phyloP scores from a whole-genome alignment of 257 asterid species.

The Sherardia arvensis region DNA sequence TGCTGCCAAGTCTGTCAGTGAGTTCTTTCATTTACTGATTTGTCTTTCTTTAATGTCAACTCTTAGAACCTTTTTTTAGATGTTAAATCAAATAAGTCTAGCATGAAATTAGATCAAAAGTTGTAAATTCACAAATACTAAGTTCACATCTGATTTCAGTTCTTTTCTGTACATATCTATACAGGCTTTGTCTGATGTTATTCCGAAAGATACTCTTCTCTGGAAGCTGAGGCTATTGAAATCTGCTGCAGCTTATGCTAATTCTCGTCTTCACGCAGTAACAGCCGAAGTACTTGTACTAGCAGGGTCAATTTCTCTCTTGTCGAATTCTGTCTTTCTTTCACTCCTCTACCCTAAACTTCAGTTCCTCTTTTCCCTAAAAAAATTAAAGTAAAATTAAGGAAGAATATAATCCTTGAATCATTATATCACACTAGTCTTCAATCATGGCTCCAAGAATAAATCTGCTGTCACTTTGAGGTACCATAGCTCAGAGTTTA shows the following conservation, averaged over 20 bases:
- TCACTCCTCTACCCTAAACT: no score
- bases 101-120: background rate
- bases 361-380: no score
- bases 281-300: slow-evolving; percentile 33
- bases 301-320: slow-evolving; percentile 13
- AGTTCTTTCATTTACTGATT: slow-evolving; percentile 14
- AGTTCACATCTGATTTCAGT: background rate
- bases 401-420: no score
- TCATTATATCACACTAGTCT: background rate
- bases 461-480: no score
- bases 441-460: background rate
- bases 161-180: background rate
- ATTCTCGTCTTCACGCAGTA: slow-evolving; percentile 33
- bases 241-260: slow-evolving; percentile 29
- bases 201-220: slow-evolving; percentile 20
- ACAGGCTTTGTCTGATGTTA: slow-evolving; percentile 9
- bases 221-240: slow-evolving; percentile 41
- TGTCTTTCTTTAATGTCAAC: background rate
- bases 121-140: no score
- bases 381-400: no score
- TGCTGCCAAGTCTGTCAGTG: slow-evolving; percentile 71
- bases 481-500: no score
- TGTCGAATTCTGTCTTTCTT: no score
- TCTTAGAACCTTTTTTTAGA: background rate
- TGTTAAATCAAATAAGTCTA: background rate